Conservation (phyloP, 805 yeast genomes). For the Kodamaea kaohsiungensis region DNA sequence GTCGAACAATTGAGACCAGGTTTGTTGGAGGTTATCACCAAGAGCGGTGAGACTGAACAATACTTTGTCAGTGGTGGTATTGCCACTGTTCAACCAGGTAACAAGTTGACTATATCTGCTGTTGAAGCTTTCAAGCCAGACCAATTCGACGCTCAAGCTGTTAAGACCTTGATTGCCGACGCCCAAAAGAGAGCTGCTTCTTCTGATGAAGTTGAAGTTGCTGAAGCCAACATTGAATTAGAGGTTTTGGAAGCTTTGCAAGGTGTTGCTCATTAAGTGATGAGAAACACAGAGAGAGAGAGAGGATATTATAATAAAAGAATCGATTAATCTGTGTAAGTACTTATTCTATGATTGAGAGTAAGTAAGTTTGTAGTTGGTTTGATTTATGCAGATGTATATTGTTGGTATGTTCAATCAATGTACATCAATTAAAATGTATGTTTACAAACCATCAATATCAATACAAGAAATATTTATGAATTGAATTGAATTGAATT, state of each 20-base stretch:
- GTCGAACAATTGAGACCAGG: constrained; percentile 97
- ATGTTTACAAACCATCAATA: no score
- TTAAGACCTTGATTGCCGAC: constrained; percentile 81
- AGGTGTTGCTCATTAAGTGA: constrained; percentile 65
- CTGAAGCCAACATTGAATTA: constrained; percentile 92
- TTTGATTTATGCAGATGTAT: no score
- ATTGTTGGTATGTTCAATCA: no score
- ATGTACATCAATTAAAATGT: no score
- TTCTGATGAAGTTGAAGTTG: constrained; percentile 84
- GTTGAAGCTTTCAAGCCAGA: constrained; percentile 94
- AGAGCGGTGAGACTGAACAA: constrained; percentile 68
- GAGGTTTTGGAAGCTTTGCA: constrained; percentile 95
- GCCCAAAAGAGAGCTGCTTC: constrained; percentile 90
- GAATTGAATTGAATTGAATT: no score
- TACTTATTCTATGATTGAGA: not conserved
- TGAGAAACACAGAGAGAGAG: not conserved
- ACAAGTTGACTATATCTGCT: constrained; percentile 85
- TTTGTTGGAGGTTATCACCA: constrained; percentile 85
- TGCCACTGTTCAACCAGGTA: constrained; percentile 94
- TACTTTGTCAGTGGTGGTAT: constrained; percentile 95
- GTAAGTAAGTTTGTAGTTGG: not conserved
- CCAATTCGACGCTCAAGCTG: constrained; percentile 76
- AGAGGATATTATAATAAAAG: constrained; percentile 2
- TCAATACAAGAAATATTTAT: no score
- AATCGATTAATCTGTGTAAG: not conserved